Evolutionary conservation across 106 monocot genomes (phyloP).

Genomic region (Platanthera guangdongensis): DNA sequence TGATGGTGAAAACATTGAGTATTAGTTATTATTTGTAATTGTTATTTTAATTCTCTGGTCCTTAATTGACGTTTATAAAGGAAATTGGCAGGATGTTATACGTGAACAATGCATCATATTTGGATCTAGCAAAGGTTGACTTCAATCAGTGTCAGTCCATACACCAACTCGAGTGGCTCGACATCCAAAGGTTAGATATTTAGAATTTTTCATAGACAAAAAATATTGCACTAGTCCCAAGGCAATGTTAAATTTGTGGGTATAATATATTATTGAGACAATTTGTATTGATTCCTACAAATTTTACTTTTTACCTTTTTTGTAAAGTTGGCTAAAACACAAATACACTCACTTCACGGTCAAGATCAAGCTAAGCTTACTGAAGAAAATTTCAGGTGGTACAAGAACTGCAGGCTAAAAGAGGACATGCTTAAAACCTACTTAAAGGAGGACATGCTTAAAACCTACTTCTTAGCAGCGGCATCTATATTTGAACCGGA

Average conservation of each 20-base stretch:
- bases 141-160: conserved; percentile 59
- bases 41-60: no score
- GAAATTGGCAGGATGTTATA: conserved; percentile 49
- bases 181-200: conserved; percentile 30
- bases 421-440: conserved; percentile 32
- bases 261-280: conserved; percentile 37
- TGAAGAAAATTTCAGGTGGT: conserved; percentile 62
- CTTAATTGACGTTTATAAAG: no score
- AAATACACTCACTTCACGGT: conserved; percentile 16
- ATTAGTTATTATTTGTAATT: no score
- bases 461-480: conserved; percentile 49
- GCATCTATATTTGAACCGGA: conserved; percentile 44
- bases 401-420: conserved; percentile 25
- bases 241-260: no score
- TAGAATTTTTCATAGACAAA: no score
- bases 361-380: conserved; percentile 62
- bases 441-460: conserved; percentile 37
- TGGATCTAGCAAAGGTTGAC: conserved; percentile 72
- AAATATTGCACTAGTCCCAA: no score
- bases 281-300: conserved; percentile 41
- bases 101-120: conserved; percentile 60
- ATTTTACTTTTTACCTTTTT: conserved; percentile 31
- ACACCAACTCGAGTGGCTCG: conserved; percentile 59
- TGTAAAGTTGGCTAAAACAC: no score
- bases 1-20: no score